Base-by-base conservation (phyloP, 2,329 filamentous ascomycete species). In the Neofusicoccum kwambonambiense region DNA sequence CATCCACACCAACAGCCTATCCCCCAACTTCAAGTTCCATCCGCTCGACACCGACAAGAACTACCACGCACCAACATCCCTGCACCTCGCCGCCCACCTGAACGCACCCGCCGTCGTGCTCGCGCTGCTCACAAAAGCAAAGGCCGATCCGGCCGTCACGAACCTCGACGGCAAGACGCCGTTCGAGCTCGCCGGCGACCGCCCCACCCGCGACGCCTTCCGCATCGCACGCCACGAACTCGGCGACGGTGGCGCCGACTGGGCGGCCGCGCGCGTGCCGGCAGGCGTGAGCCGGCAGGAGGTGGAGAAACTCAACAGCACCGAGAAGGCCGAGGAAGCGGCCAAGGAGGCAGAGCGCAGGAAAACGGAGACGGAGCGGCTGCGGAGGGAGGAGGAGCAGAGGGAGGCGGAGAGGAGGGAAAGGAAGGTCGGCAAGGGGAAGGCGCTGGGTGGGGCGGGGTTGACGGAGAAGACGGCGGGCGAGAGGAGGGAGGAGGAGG, bases 191-290 rank as follows among this genome's bases (percentile, higher is more conserved):
- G 88, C 92, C 0, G 92, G 94, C 47, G 93, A 98, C 74, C 87
- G 93, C 4, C 79, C 89, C 2, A 97, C 93, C 0, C 87, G 94
- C 1, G 93, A 98, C 73, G 91, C 93, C 0, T 99, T 99, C 79
- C 90, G 95, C 1, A 87, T 97, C 2, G 92, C 93, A 3, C 90
- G 95, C 6, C 85, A 87, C 37, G 90, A 96, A 72, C 82, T 97
- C 1, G 93, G 93, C 15, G 54, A 65, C n/a, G 37, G 92, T 96
- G 74, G 84, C 81, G 17, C 90, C 87, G 80, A 91, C 69, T 99
- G 95, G 95, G 87, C 90, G 3, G 81, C 79, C 0, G 89, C 92
- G 1, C 86, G 86, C 31, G 87, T 99, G 0, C 92, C 93, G 0
- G 72, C 88, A 0, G 81, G 90, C 0, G 80, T 99, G 54, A 88